These are phyloP conservation scores for Escovopsis sp. DNA, from an alignment of 2,329 filamentous ascomycete species.

Conservation along the genomic window DNA sequence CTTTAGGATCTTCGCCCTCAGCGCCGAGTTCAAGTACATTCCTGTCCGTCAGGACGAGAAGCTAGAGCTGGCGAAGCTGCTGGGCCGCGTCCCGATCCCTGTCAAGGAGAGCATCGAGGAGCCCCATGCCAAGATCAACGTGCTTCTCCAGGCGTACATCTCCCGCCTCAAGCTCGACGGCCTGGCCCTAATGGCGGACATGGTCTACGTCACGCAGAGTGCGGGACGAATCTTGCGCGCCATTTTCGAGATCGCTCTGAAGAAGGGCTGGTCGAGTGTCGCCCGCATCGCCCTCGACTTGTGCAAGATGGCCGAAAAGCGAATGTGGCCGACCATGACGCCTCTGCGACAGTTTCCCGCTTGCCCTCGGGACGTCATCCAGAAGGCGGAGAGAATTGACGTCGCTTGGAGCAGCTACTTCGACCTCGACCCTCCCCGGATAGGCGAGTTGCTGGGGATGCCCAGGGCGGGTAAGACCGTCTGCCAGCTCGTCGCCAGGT, in stretches of 20 bases:
- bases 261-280: slow-evolving; percentile 89
- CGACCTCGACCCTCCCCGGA: slow-evolving; percentile 86
- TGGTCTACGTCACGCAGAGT: slow-evolving; percentile 97
- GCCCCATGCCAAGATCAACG: slow-evolving; percentile 94
- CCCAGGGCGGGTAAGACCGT: slow-evolving; percentile 77
- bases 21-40: slow-evolving; percentile 98
- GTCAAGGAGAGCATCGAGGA: slow-evolving; percentile 98
- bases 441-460: slow-evolving; percentile 87
- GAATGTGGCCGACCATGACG: slow-evolving; percentile 99
- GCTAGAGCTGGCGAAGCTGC: slow-evolving; percentile 80
- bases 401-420: slow-evolving; percentile 91
- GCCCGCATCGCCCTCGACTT: slow-evolving; percentile 84
- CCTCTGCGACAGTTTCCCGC: slow-evolving; percentile 78
- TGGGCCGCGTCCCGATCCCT: slow-evolving; percentile 81
- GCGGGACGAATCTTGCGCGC: slow-evolving; percentile 90
- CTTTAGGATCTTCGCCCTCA: slow-evolving; percentile 90
- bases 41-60: slow-evolving; percentile 96
- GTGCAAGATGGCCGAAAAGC: slow-evolving; percentile 98
- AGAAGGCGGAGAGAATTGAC: slow-evolving; percentile 88
- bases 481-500: slow-evolving; percentile 77
- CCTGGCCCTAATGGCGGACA: slow-evolving; percentile 89
- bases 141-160: slow-evolving; percentile 90
- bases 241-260: slow-evolving; percentile 92
- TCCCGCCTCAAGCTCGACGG: slow-evolving; percentile 89
- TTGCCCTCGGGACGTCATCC: slow-evolving; percentile 71